Percentiles rank a stretch among this genome's conserved stretches.
Conservation (phyloP, 768 basidiomycete species). For the Suillus paluster region DNA sequence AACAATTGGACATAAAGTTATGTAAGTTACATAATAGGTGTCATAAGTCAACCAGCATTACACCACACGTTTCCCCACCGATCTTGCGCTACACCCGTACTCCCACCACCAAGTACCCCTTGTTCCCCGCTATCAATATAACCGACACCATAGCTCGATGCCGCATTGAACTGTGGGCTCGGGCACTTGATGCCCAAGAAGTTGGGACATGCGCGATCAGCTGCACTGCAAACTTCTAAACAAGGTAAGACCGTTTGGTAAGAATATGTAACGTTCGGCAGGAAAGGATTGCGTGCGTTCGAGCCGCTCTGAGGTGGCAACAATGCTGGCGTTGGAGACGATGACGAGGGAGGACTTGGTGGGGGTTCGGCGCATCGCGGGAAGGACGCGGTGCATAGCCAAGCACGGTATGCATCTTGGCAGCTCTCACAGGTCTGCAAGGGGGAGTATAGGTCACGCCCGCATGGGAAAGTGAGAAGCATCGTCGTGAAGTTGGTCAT, state of each 20-base stretch:
- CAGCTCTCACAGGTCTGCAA: conserved; percentile 80
- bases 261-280: conserved; percentile 47
- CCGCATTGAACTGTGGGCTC: conserved; percentile 59
- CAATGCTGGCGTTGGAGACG: conserved; percentile 52
- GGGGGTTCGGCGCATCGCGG: conserved; percentile 71
- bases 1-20: too few species aligned
- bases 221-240: conserved; percentile 74
- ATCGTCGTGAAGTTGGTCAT: conserved; percentile 77
- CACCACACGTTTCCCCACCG: conserved; percentile 82
- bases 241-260: conserved; percentile 79
- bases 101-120: conserved; percentile 52
- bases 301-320: conserved; percentile 44
- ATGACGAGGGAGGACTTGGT: conserved; percentile 36
- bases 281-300: conserved; percentile 47
- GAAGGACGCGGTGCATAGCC: conserved; percentile 77
- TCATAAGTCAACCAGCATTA: conserved; percentile 38
- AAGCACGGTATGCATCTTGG: conserved; percentile 69
- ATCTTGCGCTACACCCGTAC: conserved; percentile 62
- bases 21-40: neutral
- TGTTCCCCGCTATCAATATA: conserved; percentile 61
- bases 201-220: conserved; percentile 77
- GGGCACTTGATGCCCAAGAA: conserved; percentile 78
- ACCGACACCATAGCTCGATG: conserved; percentile 74
- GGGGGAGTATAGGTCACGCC: conserved; percentile 80
- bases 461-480: conserved; percentile 77